A percentile compares a stretch with the other conserved stretches of the same genome.
phyloP scores from a whole-genome alignment of 2,329 filamentous ascomycete genomes.

The Zymoseptoria ardabiliae region DNA sequence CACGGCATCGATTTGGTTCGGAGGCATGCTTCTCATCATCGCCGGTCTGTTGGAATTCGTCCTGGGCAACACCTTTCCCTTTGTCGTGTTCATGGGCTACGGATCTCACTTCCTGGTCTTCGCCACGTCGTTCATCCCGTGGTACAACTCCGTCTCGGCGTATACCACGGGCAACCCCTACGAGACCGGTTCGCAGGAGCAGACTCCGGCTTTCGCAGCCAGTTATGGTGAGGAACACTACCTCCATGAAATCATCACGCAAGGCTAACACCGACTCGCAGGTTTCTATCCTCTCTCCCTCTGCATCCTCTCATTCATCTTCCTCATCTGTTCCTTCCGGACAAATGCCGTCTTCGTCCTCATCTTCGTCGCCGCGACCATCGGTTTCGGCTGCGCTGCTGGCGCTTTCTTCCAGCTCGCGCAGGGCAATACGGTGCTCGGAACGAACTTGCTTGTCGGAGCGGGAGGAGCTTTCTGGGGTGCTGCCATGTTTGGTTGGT shows the following conservation, averaged over 20 bases:
- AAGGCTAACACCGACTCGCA: conserved; percentile 1
- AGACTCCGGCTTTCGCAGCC: conserved; percentile 11
- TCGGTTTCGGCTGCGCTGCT: conserved; percentile 14
- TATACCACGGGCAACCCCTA: conserved; percentile 16
- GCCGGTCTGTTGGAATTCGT: conserved; percentile 31
- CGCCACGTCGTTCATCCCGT: conserved; percentile 15
- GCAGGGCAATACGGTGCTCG: conserved; percentile 6
- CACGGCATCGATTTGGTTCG: conserved; percentile 27
- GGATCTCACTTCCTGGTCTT: conserved; percentile 18
- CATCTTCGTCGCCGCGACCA: conserved; percentile 19
- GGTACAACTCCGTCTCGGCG: conserved; percentile 14
- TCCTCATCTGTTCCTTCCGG: conserved; percentile 16
- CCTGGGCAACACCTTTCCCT: conserved; percentile 29
- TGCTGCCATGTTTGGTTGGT: conserved; percentile 17
- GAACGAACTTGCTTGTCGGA: conserved; percentile 8
- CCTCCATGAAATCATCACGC: background rate
- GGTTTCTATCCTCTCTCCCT: conserved; percentile 17
- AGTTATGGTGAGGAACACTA: conserved; percentile 11
- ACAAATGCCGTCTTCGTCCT: conserved; percentile 19
- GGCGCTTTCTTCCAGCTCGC: conserved; percentile 10
- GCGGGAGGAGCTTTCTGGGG: conserved; percentile 15
- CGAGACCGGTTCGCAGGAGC: conserved; percentile 6
- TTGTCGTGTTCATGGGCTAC: conserved; percentile 22
- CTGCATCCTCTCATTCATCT: conserved; percentile 22
- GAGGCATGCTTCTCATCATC: conserved; percentile 30